Conservation (phyloP, 1,284 basidiomycete genomes). For the Sporisorium exsertum region DNA sequence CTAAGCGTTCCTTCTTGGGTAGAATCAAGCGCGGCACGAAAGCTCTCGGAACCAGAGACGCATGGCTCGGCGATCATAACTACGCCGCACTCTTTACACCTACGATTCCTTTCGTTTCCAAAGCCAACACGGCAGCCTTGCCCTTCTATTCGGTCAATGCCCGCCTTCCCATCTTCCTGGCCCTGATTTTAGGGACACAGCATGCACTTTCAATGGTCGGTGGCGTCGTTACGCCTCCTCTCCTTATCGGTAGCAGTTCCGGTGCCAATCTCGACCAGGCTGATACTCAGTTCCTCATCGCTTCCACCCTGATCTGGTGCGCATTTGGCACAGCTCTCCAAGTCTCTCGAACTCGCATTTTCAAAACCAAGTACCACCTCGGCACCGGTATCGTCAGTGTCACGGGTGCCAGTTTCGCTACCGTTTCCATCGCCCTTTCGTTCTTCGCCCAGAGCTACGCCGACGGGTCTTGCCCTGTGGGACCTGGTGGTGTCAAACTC, state of each 20-base stretch:
- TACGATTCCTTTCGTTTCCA: constrained; percentile 26
- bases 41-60: constrained; percentile 24
- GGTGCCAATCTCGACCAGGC: constrained; percentile 26
- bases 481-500: constrained; percentile 21
- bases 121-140: constrained; percentile 5
- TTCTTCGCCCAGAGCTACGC: constrained; percentile 41
- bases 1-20: constrained; percentile 15
- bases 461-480: constrained; percentile 23
- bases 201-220: constrained; percentile 35
- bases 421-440: constrained; percentile 33
- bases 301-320: constrained; percentile 44
- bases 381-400: constrained; percentile 44
- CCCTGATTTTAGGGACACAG: constrained; percentile 17
- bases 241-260: constrained; percentile 19
- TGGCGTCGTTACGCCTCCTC: constrained; percentile 38
- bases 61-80: constrained; percentile 42
- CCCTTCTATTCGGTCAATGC: constrained; percentile 39
- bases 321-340: constrained; percentile 32
- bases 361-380: constrained; percentile 35
- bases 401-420: constrained; percentile 41
- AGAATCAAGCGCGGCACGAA: constrained; percentile 19
- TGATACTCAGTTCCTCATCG: constrained; percentile 37
- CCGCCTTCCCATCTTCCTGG: constrained; percentile 26
- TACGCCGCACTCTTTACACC: constrained; percentile 34
- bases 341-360: constrained; percentile 28